A percentile compares a stretch with the other conserved stretches of the same genome.
Evolutionary conservation across 768 basidiomycete genomes (phyloP).

Genomic region (Astraeus odoratus): DNA sequence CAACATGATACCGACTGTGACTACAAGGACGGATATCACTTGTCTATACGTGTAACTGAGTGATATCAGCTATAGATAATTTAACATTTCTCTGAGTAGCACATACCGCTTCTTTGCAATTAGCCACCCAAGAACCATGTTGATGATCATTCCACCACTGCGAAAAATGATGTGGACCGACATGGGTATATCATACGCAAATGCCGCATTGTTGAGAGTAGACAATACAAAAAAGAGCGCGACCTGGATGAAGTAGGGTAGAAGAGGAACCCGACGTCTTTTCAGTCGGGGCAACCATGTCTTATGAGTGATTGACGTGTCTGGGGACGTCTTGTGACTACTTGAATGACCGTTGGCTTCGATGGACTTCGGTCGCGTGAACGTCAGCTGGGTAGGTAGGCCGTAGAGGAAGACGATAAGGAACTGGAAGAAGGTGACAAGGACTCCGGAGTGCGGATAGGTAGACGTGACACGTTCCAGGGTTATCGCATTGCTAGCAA

Average conservation of each 20-base stretch:
- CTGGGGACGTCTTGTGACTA: constrained; percentile 1
- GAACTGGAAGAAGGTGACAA: constrained; percentile 88
- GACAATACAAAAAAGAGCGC: constrained; percentile 74
- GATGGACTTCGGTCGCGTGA: constrained; percentile 5
- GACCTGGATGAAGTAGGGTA: constrained; percentile 73
- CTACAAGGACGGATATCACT: constrained; percentile 67
- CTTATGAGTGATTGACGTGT: constrained; percentile 1
- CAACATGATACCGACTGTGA: constrained; percentile 70
- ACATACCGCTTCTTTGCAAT: constrained; percentile 57
- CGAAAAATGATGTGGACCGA: constrained; percentile 92
- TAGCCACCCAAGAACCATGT: constrained; percentile 73
- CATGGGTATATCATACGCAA: constrained; percentile 83
- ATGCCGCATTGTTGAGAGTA: constrained; percentile 85
- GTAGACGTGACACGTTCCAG: constrained; percentile 65
- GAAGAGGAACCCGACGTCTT: constrained; percentile 61
- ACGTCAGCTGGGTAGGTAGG: constrained; percentile 53
- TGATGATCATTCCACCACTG: constrained; percentile 79
- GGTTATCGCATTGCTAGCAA: constrained; percentile 68
- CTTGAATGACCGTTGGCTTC: not conserved
- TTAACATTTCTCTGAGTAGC: constrained; percentile 1
- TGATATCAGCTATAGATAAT: constrained; percentile 3
- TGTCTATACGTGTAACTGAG: constrained; percentile 59
- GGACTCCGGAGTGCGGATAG: constrained; percentile 65
- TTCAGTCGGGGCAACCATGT: constrained; percentile 41
- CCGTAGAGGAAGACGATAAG: constrained; percentile 68